A percentile compares a stretch with the other conserved stretches of the same genome.
Evolutionary conservation across 805 yeast genomes (phyloP).

Genomic region (Metschnikowia noctiluminum): DNA sequence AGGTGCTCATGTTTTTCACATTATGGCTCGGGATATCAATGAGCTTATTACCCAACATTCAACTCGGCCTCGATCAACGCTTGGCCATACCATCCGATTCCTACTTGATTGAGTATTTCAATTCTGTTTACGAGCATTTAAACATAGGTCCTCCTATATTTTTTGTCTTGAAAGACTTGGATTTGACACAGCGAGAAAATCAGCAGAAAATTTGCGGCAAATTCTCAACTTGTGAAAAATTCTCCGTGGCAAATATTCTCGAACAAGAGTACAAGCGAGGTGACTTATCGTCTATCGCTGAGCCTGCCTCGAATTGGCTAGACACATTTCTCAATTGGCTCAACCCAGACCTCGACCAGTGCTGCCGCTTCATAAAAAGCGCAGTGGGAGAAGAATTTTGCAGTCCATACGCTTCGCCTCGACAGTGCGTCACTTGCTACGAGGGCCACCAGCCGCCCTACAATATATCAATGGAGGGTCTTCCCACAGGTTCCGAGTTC

Average conservation of each 20-base stretch:
- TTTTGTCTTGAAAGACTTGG: slow-evolving; percentile 69
- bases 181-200: slow-evolving; percentile 54
- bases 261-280: slow-evolving; percentile 81
- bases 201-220: slow-evolving; percentile 85
- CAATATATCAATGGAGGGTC: slow-evolving; percentile 72
- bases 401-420: slow-evolving; percentile 59
- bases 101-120: slow-evolving; percentile 75
- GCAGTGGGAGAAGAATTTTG: slow-evolving; percentile 50
- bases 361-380: slow-evolving; percentile 67
- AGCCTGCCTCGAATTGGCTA: slow-evolving; percentile 88
- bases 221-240: slow-evolving; percentile 78
- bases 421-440: slow-evolving; percentile 74
- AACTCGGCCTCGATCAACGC: slow-evolving; percentile 85
- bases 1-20: slow-evolving; percentile 52
- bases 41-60: slow-evolving; percentile 61
- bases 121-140: slow-evolving; percentile 67
- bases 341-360: slow-evolving; percentile 81
- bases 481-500: slow-evolving; percentile 72
- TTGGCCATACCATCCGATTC: slow-evolving; percentile 83
- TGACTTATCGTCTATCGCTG: slow-evolving; percentile 60
- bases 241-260: slow-evolving; percentile 72
- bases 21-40: slow-evolving; percentile 67
- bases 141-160: slow-evolving; percentile 92
- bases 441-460: slow-evolving; percentile 57
- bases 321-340: slow-evolving; percentile 87